phyloP scores from a whole-genome alignment of 495 filamentous ascomycete species.

The Cladorrhinum samala region DNA sequence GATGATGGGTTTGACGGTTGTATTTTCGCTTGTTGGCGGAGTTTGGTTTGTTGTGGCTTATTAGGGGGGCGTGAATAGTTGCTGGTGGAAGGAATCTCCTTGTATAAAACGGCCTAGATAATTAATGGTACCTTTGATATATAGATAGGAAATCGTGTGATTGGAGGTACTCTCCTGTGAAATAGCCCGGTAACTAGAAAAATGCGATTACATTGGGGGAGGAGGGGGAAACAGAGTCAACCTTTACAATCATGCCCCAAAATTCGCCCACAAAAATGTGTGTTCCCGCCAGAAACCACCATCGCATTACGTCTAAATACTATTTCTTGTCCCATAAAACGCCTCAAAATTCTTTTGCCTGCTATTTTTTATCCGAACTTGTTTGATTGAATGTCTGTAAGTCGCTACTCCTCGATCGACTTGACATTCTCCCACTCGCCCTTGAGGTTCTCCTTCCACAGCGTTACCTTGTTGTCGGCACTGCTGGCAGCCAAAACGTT shows the following conservation, averaged over 20 bases:
- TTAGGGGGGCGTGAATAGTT: no score
- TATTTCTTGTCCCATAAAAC: neutral
- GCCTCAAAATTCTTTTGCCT: neutral
- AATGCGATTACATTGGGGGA: no score
- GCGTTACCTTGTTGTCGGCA: constrained; percentile 91
- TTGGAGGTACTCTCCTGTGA: neutral
- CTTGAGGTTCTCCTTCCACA: constrained; percentile 79
- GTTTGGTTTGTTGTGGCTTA: constrained; percentile 4
- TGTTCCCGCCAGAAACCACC: no score
- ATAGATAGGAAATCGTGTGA: neutral
- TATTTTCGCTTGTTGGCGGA: constrained; percentile 6
- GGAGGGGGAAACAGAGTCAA: no score
- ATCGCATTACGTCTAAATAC: neutral
- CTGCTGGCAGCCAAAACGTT: constrained; percentile 92
- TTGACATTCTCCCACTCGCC: constrained; percentile 92
- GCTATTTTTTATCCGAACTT: neutral
- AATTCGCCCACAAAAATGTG: no score
- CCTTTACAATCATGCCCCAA: no score
- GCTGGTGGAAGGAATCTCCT: neutral
- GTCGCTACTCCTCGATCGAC: constrained; percentile 82
- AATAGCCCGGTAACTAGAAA: no score
- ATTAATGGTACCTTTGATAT: neutral
- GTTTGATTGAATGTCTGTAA: neutral
- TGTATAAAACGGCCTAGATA: no score
- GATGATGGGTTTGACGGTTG: constrained; percentile 4